Conservation (phyloP, 2,329 filamentous ascomycete species). For the Talaromyces islandicus region DNA sequence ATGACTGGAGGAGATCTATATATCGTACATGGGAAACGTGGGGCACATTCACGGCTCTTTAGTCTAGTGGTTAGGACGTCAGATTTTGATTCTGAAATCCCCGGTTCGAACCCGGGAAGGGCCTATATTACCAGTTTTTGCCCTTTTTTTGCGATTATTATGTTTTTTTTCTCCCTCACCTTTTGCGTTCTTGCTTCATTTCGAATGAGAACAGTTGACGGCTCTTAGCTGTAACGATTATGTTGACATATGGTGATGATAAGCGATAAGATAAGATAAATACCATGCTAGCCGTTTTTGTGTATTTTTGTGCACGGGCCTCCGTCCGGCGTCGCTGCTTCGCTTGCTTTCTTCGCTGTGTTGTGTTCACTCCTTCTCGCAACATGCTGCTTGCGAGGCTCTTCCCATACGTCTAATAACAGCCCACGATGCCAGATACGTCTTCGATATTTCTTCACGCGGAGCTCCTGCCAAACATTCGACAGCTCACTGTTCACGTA, state of each 20-base stretch:
- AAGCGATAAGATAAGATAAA: neutral
- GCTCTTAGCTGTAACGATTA: no score
- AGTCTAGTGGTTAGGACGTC: neutral
- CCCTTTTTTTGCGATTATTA: no score
- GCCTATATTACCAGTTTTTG: neutral
- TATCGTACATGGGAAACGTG: no score
- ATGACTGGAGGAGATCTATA: no score
- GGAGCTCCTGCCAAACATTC: conserved; percentile 56
- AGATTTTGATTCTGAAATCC: neutral
- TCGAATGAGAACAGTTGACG: neutral
- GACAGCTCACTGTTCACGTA: conserved; percentile 53
- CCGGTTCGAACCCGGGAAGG: neutral
- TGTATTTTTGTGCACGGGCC: neutral
- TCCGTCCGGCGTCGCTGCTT: neutral
- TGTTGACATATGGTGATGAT: neutral
- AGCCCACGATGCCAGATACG: neutral
- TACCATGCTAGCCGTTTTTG: neutral
- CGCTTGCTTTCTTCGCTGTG: neutral
- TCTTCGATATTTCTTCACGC: conserved; percentile 46
- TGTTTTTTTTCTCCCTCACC: neutral
- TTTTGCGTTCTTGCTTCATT: neutral
- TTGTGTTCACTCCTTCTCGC: neutral
- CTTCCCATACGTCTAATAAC: neutral
- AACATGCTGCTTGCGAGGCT: neutral
- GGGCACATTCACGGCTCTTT: neutral